Evolutionary conservation across 306 rosid genomes (phyloP), one percentile per base, ranked within the genome.

Genomic region (Cercis canadensis): DNA sequence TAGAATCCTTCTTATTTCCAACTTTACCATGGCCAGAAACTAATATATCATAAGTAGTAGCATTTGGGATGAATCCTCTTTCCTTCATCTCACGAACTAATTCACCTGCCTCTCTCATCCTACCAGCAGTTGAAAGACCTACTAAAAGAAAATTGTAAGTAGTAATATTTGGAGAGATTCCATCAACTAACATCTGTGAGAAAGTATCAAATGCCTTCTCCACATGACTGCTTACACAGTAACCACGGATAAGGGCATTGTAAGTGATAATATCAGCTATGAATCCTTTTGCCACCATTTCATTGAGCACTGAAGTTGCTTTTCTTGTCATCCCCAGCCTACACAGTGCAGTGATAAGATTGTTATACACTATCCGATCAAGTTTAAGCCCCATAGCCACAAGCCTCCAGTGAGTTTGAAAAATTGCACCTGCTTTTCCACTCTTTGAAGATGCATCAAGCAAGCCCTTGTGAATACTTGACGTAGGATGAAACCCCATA

Each of bases 281-380:
- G 78, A 86, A 36, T 80, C 95, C 88, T 59, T 74, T 78, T 56
- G 57, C 46, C 41, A 16, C 74, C 97, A 94, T 91, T 68, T 86
- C 95, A 45, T 62, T 58, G 67, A 87, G 74, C 37, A 90, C 95
- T 31, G 65, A 65, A 72, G 90, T 80, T 51, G 97, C 99, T 78
- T 73, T 89, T 61, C 13, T 80, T 15, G 96, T 91, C 96, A 94
- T 94, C 67, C 97, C 97, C 43, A 87, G 69, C 74, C 87, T 84
- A 85, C 99, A 89, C 17, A 94, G 72, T 54, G 78, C 80, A 56
- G 78, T 71, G 32, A 94, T 89, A 69, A 94, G 92, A 65, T 74
- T 81, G 72, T 87, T 87, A 72, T 86, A 94, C 56, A 86, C 88
- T 14, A 73, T 82, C 66, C 0, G 80, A 84, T 83, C 67, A 7